Evolutionary conservation across 192 early-diverging fungal genomes (phyloP).

Genomic region (Coemansia umbellata): DNA sequence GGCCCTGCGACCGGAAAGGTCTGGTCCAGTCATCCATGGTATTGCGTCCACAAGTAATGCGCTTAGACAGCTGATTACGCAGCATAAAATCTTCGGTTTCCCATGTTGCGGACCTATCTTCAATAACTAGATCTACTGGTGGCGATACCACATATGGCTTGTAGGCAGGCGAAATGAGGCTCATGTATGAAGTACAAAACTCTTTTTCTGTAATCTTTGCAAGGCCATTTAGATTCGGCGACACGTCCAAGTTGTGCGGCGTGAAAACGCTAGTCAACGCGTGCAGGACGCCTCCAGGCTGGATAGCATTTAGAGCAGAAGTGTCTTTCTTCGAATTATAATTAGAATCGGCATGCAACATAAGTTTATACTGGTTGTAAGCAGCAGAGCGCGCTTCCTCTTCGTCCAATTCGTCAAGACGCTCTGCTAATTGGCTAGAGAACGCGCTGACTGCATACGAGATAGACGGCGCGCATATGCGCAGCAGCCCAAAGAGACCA

Average conservation of each 20-base stretch:
- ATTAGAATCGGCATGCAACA: slow-evolving; percentile 3
- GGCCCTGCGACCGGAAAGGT: slow-evolving; percentile 51
- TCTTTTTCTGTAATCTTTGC: slow-evolving; percentile 18
- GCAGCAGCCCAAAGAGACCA: slow-evolving; percentile 31
- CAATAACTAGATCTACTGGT: slow-evolving; percentile 59
- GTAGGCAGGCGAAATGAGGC: slow-evolving; percentile 47
- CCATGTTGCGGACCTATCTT: slow-evolving; percentile 57
- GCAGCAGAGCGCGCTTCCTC: background rate
- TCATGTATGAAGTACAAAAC: slow-evolving; percentile 37
- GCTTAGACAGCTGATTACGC: slow-evolving; percentile 22
- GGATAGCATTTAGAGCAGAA: background rate
- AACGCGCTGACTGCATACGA: slow-evolving; percentile 19
- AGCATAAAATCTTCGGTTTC: slow-evolving; percentile 49
- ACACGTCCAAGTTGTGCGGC: slow-evolving; percentile 30
- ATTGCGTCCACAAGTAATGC: slow-evolving; percentile 23
- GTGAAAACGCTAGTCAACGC: slow-evolving; percentile 40
- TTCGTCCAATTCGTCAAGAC: slow-evolving; percentile 14
- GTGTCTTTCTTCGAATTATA: background rate
- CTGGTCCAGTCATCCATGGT: slow-evolving; percentile 34
- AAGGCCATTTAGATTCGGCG: slow-evolving; percentile 25
- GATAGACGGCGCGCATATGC: slow-evolving; percentile 33
- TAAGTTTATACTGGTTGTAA: slow-evolving; percentile 13
- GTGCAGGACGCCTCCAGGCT: slow-evolving; percentile 32
- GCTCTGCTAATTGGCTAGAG: slow-evolving; percentile 12
- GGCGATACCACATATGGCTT: slow-evolving; percentile 58